phyloP scores from a whole-genome alignment of 2,329 filamentous ascomycete species.

The Penicillium sp. region DNA sequence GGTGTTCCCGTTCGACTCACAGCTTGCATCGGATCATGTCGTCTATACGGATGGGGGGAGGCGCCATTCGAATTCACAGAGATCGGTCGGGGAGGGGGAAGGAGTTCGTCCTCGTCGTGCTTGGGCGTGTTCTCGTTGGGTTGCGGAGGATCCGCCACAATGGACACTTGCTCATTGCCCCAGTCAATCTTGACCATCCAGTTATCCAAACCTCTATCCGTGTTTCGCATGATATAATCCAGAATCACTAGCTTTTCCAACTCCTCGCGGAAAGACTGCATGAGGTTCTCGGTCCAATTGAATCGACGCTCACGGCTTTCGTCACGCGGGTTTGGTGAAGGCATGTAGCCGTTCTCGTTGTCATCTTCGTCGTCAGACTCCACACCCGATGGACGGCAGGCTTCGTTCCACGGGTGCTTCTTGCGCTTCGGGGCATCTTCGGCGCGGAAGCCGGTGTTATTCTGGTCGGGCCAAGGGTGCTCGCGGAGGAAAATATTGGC shows the following conservation, averaged over 20 bases:
- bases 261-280: conserved; percentile 91
- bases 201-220: conserved; percentile 92
- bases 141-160: conserved; percentile 80
- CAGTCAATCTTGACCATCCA: conserved; percentile 99
- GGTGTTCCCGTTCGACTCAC: conserved; percentile 58
- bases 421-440: conserved; percentile 66
- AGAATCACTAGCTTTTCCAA: conserved; percentile 95
- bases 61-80: conserved; percentile 48
- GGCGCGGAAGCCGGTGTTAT: conserved; percentile 65
- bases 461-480: conserved; percentile 94
- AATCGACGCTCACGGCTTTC: conserved; percentile 56
- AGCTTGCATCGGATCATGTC: conserved; percentile 82
- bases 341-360: conserved; percentile 43
- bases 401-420: conserved; percentile 75
- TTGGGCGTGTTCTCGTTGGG: conserved; percentile 50
- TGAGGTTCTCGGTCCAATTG: conserved; percentile 82
- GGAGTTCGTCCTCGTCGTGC: conserved; percentile 47
- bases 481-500: conserved; percentile 93
- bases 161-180: conserved; percentile 75
- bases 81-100: conserved; percentile 61
- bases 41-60: conserved; percentile 65
- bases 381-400: conserved; percentile 67
- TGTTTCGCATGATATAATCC: conserved; percentile 99
- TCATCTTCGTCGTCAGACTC: conserved; percentile 63
- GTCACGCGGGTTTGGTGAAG: conserved; percentile 44